Conservation (phyloP, 768 basidiomycete species). For the Xerocomellus chrysenteron region DNA sequence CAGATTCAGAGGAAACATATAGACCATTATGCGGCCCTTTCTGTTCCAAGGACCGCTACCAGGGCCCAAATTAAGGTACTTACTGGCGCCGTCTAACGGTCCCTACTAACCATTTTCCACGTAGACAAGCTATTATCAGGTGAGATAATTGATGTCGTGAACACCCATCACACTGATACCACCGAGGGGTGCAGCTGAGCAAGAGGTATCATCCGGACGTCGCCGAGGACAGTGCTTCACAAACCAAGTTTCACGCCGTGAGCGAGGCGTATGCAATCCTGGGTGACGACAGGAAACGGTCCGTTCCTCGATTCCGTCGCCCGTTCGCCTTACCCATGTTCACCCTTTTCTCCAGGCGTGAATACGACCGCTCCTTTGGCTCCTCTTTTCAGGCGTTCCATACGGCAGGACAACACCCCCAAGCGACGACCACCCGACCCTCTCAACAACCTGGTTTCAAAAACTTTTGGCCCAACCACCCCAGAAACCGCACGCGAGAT, state of each 20-base stretch:
- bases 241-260: slow-evolving; percentile 42
- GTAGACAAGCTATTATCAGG: slow-evolving; percentile 34
- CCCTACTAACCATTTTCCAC: neutral
- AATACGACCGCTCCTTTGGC: slow-evolving; percentile 29
- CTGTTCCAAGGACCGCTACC: slow-evolving; percentile 29
- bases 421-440: slow-evolving; percentile 29
- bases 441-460: slow-evolving; percentile 27
- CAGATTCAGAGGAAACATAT: slow-evolving; percentile 6
- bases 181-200: slow-evolving; percentile 37
- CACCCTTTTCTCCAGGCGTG: slow-evolving; percentile 22
- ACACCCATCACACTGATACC: neutral
- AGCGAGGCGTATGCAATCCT: slow-evolving; percentile 49
- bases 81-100: neutral
- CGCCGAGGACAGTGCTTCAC: slow-evolving; percentile 37
- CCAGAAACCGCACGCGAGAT: slow-evolving; percentile 21
- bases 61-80: slow-evolving; percentile 35
- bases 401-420: slow-evolving; percentile 23
- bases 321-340: neutral
- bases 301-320: neutral
- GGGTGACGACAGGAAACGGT: slow-evolving; percentile 47
- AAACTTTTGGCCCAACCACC: slow-evolving; percentile 27
- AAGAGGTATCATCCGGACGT: slow-evolving; percentile 49
- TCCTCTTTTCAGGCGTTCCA: slow-evolving; percentile 10
- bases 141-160: neutral
- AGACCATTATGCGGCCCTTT: slow-evolving; percentile 31